Conservation (phyloP, 2,329 filamentous ascomycete genomes). For the Venturia asperata region DNA sequence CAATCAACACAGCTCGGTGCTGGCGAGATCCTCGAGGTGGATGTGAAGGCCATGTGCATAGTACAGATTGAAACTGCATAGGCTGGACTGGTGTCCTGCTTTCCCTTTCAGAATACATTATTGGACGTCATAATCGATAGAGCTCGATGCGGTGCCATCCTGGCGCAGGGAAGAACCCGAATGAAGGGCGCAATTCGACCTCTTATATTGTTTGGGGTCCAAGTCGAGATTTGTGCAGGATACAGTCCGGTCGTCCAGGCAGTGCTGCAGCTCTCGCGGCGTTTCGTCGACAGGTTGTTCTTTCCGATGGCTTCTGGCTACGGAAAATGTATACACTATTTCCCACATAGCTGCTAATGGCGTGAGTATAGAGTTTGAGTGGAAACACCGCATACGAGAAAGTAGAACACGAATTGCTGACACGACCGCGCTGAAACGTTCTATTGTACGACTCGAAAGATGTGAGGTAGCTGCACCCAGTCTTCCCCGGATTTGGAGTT, state of each 20-base stretch:
- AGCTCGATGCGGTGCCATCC: background rate
- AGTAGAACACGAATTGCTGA: background rate
- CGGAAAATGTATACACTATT: background rate
- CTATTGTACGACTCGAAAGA: background rate
- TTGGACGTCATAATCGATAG: background rate
- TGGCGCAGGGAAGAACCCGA: background rate
- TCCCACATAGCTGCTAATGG: background rate
- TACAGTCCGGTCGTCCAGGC: background rate
- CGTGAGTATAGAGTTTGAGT: background rate
- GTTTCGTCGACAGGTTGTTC: slow-evolving; percentile 3
- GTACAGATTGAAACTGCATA: background rate
- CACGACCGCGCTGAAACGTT: background rate
- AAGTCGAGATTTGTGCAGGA: background rate
- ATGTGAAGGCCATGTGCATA: background rate
- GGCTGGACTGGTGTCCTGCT: background rate
- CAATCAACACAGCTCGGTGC: background rate
- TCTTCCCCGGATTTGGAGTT: background rate
- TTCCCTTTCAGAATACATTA: background rate
- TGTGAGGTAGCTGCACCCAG: background rate
- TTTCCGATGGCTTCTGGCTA: slow-evolving; percentile 5
- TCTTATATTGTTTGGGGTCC: background rate
- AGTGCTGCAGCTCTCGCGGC: background rate
- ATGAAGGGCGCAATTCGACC: background rate
- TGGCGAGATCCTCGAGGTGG: background rate
- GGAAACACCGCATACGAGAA: background rate